Base-by-base conservation (phyloP, 2,329 filamentous ascomycete genomes). In the Trichoderma breve region DNA sequence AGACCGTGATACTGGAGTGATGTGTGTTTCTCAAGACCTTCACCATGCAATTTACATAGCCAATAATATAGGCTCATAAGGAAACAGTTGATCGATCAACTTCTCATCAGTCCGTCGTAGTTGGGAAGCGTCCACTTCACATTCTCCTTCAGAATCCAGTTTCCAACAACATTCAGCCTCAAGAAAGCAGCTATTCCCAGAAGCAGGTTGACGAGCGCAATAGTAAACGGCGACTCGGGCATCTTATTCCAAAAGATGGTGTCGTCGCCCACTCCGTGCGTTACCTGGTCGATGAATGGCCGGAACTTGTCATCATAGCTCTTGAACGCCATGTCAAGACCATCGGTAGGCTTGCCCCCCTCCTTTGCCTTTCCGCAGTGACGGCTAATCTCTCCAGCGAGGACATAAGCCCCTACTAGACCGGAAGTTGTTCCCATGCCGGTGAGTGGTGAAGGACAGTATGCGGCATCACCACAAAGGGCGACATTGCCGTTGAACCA, bases 401-500 rank as follows among this genome's bases (percentile, higher is more conserved):
- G 80, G 1, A 86, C 78, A 73, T 88, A 88, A 1, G 84, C 86
- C 2, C 83, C 82, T 0, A 83, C 75, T n/a, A 88, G 73, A 1
- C 83, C 83, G 2, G 81, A 74, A 1, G 80, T 82, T 1, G 84
- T 86, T n/a, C 86, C 85, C 79, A 84, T 82, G 0, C 86, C 86
- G 0, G 83, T 84, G 4, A 74, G 47, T 81, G 73, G 5, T 80
- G 81, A 8, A 79, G 82, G 1, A 82, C 84, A 73, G 55, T 81
- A 84, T 0, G 78, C 86, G 3, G 87, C 84, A 73, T 89, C 86
- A 0, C 86, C 87, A 1, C 88, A 72, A 4, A 87, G 79, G 0
- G 81, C 81, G n/a, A 86, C 82, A 1, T 84, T 83, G 0, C 83
- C 82, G 0, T 77, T 78, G 1, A 79, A 83, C 75, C 78, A 78